These are phyloP conservation scores for Pseudomassariella vexata DNA, from an alignment of 2,329 filamentous ascomycete species.

Conservation along the genomic window DNA sequence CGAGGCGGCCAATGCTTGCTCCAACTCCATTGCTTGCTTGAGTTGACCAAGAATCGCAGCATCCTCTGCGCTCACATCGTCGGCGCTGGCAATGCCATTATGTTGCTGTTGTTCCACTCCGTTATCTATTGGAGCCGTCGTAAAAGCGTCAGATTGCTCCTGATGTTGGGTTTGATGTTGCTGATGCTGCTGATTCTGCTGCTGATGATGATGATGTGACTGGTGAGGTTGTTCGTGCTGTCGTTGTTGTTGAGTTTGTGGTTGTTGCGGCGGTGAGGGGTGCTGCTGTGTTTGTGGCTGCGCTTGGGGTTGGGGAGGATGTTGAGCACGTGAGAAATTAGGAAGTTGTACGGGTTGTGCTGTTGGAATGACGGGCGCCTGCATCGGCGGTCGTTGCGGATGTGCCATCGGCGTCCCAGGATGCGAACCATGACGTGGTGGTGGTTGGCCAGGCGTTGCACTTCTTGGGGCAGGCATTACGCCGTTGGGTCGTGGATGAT, in stretches of 20 bases:
- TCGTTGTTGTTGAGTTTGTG: constrained; percentile 6
- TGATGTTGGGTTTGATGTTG: constrained; percentile 10
- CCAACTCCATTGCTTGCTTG: too few relatives aligned
- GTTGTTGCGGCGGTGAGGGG: constrained; percentile 3
- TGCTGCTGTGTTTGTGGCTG: constrained; percentile 5
- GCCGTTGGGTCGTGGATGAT: constrained; percentile 16
- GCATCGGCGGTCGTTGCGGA: constrained; percentile 9
- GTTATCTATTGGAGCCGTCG: too few relatives aligned
- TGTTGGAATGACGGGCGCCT: constrained; percentile 11
- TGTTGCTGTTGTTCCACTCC: too few relatives aligned
- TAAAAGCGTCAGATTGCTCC: too few relatives aligned
- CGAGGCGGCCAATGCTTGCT: too few relatives aligned
- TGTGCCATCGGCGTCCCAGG: constrained; percentile 16
- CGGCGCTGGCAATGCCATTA: too few relatives aligned
- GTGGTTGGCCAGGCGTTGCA: constrained; percentile 13
- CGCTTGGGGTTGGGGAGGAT: constrained; percentile 1
- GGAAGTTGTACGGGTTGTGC: constrained; percentile 8
- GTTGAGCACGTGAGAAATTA: not conserved
- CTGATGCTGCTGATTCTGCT: constrained; percentile 7
- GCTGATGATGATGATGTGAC: constrained; percentile 8
- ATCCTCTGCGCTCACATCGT: too few relatives aligned
- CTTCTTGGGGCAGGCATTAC: constrained; percentile 12
- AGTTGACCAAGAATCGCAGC: too few relatives aligned
- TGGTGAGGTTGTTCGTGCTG: constrained; percentile 10
- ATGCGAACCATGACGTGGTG: constrained; percentile 14